Base-by-base conservation (phyloP, 331 rosid species). In the Arachis monticola region DNA sequence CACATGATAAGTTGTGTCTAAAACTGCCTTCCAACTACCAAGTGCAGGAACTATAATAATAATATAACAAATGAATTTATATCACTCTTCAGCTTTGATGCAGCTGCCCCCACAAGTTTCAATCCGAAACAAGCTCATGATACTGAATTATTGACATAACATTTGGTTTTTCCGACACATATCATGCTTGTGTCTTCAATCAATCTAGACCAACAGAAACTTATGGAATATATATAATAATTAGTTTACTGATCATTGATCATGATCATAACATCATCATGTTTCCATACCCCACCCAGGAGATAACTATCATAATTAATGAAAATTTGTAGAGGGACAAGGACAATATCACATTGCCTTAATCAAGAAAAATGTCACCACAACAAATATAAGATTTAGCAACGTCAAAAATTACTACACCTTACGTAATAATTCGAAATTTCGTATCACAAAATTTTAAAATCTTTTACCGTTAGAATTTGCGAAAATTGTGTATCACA, bases 201-300 rank as follows among this genome's bases (percentile, higher is more conserved):
- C 78, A 74, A 69, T 78, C 70, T 83, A 78, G 80, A 83, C 80
- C 78, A 65, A 69, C 78, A 69, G 68, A 74, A 83, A 74, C 51
- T 46, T 32, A 69, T 74, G 74, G 66, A 70, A 17, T 17, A 69
- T 71, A 76, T 73, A 76, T 67, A 63, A 73, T 74, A 55, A 72
- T 42, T 73, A 55, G 17, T 68, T 47, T 51, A 22, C 22, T 69
- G 78, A 69, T 74, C 59, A 69, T 57, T 65, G 78, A 73, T 73
- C 70, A 80, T 75, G 52, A 80, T 69, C 69, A 69, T 63, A 75
- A 75, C 77, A 80, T 80, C 77, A 80, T 80, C 63, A 77, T 77
- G 59, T 0, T 22, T 70, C 42, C 5, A 27, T 68, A 59, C 81
- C 82, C 83, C 82, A 72, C 79, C 44, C 56, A 45, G 44, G 45